These are phyloP conservation scores for Hansenula lynferdii DNA, from an alignment of 1,139 yeast species.

Conservation along the genomic window DNA sequence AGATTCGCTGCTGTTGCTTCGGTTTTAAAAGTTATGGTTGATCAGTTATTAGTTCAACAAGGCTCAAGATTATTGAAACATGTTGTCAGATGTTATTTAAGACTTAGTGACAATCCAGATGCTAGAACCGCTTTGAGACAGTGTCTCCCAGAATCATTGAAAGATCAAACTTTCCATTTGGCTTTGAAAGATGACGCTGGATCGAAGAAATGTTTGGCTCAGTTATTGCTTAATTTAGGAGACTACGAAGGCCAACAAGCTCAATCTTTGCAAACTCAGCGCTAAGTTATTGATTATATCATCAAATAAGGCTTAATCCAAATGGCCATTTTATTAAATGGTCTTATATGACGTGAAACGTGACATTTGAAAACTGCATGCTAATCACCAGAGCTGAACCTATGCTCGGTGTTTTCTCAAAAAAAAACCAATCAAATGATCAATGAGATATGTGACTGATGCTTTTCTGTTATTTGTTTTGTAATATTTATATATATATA, in stretches of 20 bases:
- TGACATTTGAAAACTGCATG: no score
- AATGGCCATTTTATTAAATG: no score
- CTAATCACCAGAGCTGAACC: no score
- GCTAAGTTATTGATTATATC: neutral
- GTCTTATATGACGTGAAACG: no score
- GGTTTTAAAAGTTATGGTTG: constrained; percentile 85
- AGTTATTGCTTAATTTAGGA: constrained; percentile 64
- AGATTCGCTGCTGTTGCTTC: constrained; percentile 92
- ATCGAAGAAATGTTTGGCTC: constrained; percentile 83
- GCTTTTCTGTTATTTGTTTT: no score
- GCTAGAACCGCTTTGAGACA: constrained; percentile 86
- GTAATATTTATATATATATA: no score
- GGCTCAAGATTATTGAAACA: constrained; percentile 88
- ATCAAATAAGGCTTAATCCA: no score
- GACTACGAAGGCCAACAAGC: constrained; percentile 21
- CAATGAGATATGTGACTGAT: no score
- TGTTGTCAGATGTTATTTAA: constrained; percentile 88
- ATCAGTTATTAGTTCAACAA: constrained; percentile 63
- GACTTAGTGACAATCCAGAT: constrained; percentile 85
- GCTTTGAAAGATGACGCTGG: constrained; percentile 84
- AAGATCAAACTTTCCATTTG: constrained; percentile 84
- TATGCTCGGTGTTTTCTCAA: no score
- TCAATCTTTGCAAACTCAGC: constrained; percentile 9
- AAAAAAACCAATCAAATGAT: no score
- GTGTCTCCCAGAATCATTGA: constrained; percentile 79